Evolutionary conservation across 106 monocot species (phyloP).

Genomic region (Ottelia alismoides): DNA sequence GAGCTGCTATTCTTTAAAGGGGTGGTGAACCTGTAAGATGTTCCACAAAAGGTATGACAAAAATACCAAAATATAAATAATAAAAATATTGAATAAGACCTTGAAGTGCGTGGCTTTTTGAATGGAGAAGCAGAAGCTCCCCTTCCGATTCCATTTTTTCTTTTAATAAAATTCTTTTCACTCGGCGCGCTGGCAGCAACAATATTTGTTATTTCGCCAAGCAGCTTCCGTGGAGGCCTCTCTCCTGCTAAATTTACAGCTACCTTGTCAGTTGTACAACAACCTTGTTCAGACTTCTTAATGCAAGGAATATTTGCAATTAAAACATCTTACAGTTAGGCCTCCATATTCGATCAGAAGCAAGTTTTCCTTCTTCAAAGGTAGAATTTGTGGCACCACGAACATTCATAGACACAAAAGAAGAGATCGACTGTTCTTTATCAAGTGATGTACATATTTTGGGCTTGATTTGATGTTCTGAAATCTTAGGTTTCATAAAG

Average conservation of each 20-base stretch:
- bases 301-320: no score
- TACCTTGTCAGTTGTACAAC: conserved; percentile 1
- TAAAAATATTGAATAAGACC: conserved; percentile 25
- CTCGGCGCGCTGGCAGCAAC: conserved; percentile 1
- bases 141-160: conserved; percentile 33
- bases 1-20: conserved; percentile 37
- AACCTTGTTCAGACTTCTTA: conserved; percentile 5
- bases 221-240: conserved; percentile 15
- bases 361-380: conserved; percentile 1
- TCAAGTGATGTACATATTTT: conserved; percentile 26
- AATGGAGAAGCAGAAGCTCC: conserved; percentile 50
- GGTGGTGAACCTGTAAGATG: conserved; percentile 47
- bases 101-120: conserved; percentile 72
- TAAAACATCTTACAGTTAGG: conserved; percentile 4
- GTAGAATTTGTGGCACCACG: neutral
- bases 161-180: conserved; percentile 9
- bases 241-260: neutral
- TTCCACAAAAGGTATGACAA: neutral
- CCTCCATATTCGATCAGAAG: neutral
- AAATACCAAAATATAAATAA: neutral
- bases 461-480: conserved; percentile 4
- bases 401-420: neutral
- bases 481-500: no score
- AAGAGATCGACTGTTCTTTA: conserved; percentile 3
- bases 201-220: conserved; percentile 39